These are phyloP conservation scores for Coniochaeta hoffmannii DNA, from an alignment of 2,329 filamentous ascomycete genomes.

Conservation along the genomic window DNA sequence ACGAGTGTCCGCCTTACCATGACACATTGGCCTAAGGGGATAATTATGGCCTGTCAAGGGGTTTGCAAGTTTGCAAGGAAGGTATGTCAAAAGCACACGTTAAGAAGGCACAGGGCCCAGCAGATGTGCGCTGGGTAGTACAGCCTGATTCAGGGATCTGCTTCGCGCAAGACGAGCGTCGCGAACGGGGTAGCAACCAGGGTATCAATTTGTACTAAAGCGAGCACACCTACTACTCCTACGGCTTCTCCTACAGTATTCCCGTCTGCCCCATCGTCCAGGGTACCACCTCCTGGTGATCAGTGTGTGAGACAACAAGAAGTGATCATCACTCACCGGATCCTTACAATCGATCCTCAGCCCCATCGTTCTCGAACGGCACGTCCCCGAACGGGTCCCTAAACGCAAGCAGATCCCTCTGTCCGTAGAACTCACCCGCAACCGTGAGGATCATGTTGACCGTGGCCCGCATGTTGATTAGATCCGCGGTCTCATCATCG, in stretches of 20 bases:
- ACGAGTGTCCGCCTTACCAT: no score
- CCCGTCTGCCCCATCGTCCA: no score
- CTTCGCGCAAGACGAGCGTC: not conserved
- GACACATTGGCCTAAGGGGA: no score
- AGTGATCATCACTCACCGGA: not conserved
- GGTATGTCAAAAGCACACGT: no score
- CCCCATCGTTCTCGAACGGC: conserved; percentile 2
- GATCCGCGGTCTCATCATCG: conserved; percentile 10
- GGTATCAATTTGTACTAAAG: not conserved
- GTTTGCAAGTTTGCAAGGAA: no score
- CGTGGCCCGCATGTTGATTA: conserved; percentile 56
- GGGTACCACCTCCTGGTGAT: no score
- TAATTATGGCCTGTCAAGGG: no score
- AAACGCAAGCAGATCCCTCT: conserved; percentile 75
- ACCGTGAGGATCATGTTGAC: conserved; percentile 89
- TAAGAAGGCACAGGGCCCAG: no score
- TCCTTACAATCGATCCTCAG: not conserved
- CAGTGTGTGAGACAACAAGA: no score
- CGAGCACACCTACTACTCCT: not conserved
- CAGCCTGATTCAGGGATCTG: not conserved
- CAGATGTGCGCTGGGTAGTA: no score
- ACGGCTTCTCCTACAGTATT: no score
- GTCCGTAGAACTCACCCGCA: conserved; percentile 82
- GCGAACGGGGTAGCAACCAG: not conserved
- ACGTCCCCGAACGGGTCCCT: conserved; percentile 50